A percentile compares a stretch with the other conserved stretches of the same genome.
phyloP scores from a whole-genome alignment of 306 rosid species.

The Fragaria iinumae region DNA sequence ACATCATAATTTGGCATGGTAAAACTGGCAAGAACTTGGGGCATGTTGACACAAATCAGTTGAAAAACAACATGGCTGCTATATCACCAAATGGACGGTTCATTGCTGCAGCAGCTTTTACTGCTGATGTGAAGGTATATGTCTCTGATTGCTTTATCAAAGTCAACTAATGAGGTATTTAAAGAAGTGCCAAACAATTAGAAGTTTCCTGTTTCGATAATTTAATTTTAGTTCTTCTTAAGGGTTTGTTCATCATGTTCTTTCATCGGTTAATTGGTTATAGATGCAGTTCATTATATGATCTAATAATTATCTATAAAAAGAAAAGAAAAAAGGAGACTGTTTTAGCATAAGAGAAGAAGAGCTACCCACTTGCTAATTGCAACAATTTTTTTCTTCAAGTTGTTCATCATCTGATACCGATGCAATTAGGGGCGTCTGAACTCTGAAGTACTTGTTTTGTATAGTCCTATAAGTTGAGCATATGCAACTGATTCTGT shows the following conservation, averaged over 20 bases:
- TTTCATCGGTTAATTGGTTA: not conserved
- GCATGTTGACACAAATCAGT: constrained; percentile 89
- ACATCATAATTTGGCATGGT: constrained; percentile 93
- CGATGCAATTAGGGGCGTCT: not conserved
- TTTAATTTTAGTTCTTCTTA: not conserved
- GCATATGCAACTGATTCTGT: not conserved
- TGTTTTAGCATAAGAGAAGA: not conserved
- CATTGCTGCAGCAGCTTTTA: constrained; percentile 99
- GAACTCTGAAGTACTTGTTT: not conserved
- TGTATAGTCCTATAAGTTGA: not conserved
- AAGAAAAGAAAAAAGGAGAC: not conserved
- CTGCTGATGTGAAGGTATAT: constrained; percentile 92
- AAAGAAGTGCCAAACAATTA: not conserved
- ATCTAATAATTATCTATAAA: not conserved
- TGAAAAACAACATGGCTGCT: constrained; percentile 90
- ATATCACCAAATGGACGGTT: constrained; percentile 97
- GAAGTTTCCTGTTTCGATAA: not conserved
- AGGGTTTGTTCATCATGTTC: not conserved
- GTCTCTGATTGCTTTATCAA: constrained; percentile 14
- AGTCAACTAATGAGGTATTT: not conserved
- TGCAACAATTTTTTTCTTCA: not conserved
- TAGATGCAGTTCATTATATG: not conserved
- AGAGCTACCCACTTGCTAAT: not conserved
- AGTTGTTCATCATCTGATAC: not conserved
- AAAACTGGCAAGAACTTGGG: constrained; percentile 85